Conservation (phyloP, 1,284 basidiomycete species). For the Pseudozyma sp. region DNA sequence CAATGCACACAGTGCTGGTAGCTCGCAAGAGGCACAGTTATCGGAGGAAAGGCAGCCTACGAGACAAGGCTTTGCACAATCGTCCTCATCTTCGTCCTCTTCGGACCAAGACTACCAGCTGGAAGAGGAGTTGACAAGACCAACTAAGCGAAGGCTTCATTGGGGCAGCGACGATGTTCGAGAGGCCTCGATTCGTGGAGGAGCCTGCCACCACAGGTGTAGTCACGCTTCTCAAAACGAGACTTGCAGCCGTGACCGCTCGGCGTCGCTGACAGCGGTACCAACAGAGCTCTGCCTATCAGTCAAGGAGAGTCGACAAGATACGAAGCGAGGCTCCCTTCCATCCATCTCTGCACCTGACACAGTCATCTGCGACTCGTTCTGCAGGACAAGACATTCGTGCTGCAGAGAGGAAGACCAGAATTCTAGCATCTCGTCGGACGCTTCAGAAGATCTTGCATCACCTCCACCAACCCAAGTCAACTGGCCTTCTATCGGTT, state of each 20-base stretch:
- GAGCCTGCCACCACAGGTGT: conserved; percentile 12
- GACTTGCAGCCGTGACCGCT: neutral
- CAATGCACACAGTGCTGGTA: conserved; percentile 18
- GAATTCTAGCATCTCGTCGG: conserved; percentile 17
- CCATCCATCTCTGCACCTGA: conserved; percentile 6
- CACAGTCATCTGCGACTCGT: conserved; percentile 9
- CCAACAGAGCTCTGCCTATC: neutral
- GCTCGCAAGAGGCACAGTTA: neutral
- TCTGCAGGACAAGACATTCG: conserved; percentile 27
- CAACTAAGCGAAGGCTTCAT: conserved; percentile 37
- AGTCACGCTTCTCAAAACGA: neutral
- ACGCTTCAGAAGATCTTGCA: conserved; percentile 19
- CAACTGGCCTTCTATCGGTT: conserved; percentile 7
- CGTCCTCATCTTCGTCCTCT: conserved; percentile 7
- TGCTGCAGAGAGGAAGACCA: conserved; percentile 36
- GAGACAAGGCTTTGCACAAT: neutral
- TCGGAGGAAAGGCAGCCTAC: neutral
- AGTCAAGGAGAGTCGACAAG: neutral
- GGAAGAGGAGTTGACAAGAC: conserved; percentile 3
- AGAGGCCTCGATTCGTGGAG: conserved; percentile 18
- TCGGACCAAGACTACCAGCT: conserved; percentile 1
- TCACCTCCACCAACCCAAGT: conserved; percentile 15
- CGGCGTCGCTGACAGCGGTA: neutral
- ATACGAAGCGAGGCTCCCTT: neutral
- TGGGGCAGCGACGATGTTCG: conserved; percentile 55